A percentile compares a stretch with the other conserved stretches of the same genome.
These are phyloP conservation scores for Chrysoporthe austroafricana DNA, from an alignment of 2,329 filamentous ascomycete genomes.

Conservation along the genomic window DNA sequence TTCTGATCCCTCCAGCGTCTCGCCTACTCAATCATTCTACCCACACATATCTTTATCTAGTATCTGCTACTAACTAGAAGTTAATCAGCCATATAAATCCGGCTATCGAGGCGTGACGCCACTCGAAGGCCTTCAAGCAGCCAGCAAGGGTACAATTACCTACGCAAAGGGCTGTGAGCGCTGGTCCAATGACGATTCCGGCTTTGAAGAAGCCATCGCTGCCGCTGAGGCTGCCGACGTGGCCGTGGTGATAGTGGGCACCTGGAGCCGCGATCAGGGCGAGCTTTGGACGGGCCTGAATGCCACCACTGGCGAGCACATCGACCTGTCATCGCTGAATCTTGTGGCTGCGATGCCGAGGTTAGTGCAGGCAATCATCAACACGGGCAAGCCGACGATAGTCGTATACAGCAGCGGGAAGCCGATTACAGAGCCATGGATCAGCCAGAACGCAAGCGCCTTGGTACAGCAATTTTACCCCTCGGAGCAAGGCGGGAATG, in stretches of 20 bases:
- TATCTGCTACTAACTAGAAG: neutral
- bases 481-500: slow-evolving; percentile 68
- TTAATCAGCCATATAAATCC: slow-evolving; percentile 58
- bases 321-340: slow-evolving; percentile 66
- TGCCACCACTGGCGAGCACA: slow-evolving; percentile 75
- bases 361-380: slow-evolving; percentile 68
- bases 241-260: slow-evolving; percentile 74
- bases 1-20: neutral
- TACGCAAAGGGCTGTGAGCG: slow-evolving; percentile 73
- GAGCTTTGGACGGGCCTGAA: slow-evolving; percentile 74
- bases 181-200: slow-evolving; percentile 72
- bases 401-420: slow-evolving; percentile 73
- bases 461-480: slow-evolving; percentile 78
- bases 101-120: slow-evolving; percentile 70
- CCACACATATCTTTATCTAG: neutral
- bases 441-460: slow-evolving; percentile 65
- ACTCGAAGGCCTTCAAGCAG: slow-evolving; percentile 67
- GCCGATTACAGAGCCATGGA: slow-evolving; percentile 74
- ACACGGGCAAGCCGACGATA: slow-evolving; percentile 68
- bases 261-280: slow-evolving; percentile 74
- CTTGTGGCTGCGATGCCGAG: slow-evolving; percentile 72
- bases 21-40: neutral
- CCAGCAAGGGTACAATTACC: slow-evolving; percentile 62
- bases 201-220: slow-evolving; percentile 67
- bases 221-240: slow-evolving; percentile 70